A percentile compares a stretch with the other conserved stretches of the same genome.
Conservation (phyloP, 1,284 basidiomycete species). For the Ceratobasidium papillatum region DNA sequence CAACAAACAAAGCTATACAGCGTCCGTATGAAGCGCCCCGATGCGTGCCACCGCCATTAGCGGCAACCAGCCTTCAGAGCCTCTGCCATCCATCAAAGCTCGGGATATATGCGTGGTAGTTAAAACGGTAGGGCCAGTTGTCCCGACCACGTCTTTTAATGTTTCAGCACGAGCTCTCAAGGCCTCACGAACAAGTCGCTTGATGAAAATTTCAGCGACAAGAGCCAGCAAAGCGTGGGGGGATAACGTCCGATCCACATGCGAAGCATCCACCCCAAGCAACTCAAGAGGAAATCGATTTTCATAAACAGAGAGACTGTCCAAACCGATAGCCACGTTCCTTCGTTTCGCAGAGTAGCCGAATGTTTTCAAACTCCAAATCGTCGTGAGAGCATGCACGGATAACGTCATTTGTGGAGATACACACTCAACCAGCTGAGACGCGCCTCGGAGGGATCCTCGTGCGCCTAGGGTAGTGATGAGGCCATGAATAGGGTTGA, state of each 20-base stretch:
- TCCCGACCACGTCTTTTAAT: not conserved
- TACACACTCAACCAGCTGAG: slow-evolving; percentile 28
- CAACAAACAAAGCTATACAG: not conserved
- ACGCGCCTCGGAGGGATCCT: slow-evolving; percentile 21
- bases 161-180: slow-evolving; percentile 12
- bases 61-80: slow-evolving; percentile 23
- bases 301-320: not conserved
- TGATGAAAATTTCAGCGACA: slow-evolving; percentile 35
- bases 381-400: slow-evolving; percentile 16
- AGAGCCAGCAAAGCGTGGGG: slow-evolving; percentile 36
- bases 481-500: slow-evolving; percentile 22
- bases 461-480: slow-evolving; percentile 28
- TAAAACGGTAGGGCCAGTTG: slow-evolving; percentile 1
- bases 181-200: slow-evolving; percentile 4
- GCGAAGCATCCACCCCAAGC: slow-evolving; percentile 18
- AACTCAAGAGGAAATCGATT: slow-evolving; percentile 21
- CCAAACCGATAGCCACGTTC: not conserved
- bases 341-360: slow-evolving; percentile 23
- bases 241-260: slow-evolving; percentile 35
- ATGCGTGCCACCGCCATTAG: slow-evolving; percentile 30
- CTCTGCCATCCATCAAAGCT: slow-evolving; percentile 27
- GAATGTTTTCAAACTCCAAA: slow-evolving; percentile 28
- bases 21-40: slow-evolving; percentile 16
- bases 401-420: slow-evolving; percentile 29
- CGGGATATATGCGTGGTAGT: slow-evolving; percentile 31